phyloP scores from a whole-genome alignment of 345 rosid genomes.

The Eucalyptus brandiana region DNA sequence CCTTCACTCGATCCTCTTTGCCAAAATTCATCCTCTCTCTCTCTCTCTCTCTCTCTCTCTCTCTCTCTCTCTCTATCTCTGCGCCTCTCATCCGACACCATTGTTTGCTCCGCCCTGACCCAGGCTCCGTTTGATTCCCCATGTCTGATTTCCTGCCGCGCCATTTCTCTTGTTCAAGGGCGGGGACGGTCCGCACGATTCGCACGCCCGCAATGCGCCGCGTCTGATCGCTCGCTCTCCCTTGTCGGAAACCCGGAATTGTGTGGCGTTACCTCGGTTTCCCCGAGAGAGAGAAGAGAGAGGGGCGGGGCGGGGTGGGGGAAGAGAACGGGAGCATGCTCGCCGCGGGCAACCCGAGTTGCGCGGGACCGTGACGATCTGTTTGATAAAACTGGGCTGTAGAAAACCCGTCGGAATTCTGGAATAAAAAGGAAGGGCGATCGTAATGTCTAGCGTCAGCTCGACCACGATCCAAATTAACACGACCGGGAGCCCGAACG shows the following conservation, averaged over 20 bases:
- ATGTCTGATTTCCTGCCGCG: neutral
- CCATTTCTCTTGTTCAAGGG: neutral
- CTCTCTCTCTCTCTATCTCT: neutral
- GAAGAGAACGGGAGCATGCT: neutral
- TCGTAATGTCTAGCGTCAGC: constrained; percentile 26
- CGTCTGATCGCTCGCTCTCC: neutral
- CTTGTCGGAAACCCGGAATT: neutral
- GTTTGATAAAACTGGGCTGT: neutral
- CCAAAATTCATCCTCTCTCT: neutral
- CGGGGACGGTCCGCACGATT: neutral
- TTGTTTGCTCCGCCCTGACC: neutral
- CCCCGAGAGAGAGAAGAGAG: neutral
- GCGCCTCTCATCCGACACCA: neutral
- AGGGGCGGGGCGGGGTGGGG: neutral
- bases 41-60: neutral
- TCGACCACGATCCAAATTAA: neutral
- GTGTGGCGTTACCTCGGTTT: neutral
- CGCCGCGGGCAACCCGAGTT: neutral
- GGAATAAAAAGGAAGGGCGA: neutral
- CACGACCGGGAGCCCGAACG: neutral
- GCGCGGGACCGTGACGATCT: neutral
- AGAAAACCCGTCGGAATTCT: neutral
- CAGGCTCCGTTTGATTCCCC: neutral
- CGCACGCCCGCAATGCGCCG: neutral
- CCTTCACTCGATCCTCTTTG: neutral